phyloP scores from a whole-genome alignment of 1,139 yeast species.

The Yamadazyma jaroonii region DNA sequence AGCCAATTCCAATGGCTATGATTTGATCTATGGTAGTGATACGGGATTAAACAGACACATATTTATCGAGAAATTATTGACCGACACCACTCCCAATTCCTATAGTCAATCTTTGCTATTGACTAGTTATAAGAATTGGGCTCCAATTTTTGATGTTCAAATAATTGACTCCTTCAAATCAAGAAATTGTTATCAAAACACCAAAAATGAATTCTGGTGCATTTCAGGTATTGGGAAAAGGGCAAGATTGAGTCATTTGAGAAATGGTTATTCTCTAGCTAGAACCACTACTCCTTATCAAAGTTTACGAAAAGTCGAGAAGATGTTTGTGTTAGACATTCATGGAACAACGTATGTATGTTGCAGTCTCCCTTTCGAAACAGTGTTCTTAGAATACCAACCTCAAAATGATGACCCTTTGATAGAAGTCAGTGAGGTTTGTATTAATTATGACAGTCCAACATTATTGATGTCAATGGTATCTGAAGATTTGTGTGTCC shows the following conservation, averaged over 20 bases:
- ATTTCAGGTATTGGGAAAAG: constrained; percentile 42
- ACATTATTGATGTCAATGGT: constrained; percentile 10
- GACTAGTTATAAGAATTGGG: constrained; percentile 43
- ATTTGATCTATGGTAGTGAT: constrained; percentile 31
- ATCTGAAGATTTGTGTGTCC: constrained; percentile 14
- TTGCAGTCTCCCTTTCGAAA: constrained; percentile 38
- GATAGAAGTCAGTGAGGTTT: constrained; percentile 25
- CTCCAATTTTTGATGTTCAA: constrained; percentile 45
- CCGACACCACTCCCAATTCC: constrained; percentile 14
- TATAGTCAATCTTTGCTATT: constrained; percentile 12
- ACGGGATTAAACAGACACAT: constrained; percentile 34
- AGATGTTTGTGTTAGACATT: constrained; percentile 17
- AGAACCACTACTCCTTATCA: constrained; percentile 27
- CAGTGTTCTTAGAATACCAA: constrained; percentile 33
- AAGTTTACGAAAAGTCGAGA: constrained; percentile 26
- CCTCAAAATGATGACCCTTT: constrained; percentile 17
- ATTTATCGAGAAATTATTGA: constrained; percentile 15
- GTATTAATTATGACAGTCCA: constrained; percentile 8
- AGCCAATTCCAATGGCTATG: constrained; percentile 15
- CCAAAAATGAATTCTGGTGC: constrained; percentile 45
- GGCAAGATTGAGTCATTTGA: constrained; percentile 37
- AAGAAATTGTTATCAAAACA: constrained; percentile 16
- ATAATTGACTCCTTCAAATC: constrained; percentile 28
- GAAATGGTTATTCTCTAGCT: constrained; percentile 34
- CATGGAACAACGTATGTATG: constrained; percentile 23